These are phyloP conservation scores for Diplodia corticola DNA, from an alignment of 2,329 filamentous ascomycete genomes.

Conservation along the genomic window DNA sequence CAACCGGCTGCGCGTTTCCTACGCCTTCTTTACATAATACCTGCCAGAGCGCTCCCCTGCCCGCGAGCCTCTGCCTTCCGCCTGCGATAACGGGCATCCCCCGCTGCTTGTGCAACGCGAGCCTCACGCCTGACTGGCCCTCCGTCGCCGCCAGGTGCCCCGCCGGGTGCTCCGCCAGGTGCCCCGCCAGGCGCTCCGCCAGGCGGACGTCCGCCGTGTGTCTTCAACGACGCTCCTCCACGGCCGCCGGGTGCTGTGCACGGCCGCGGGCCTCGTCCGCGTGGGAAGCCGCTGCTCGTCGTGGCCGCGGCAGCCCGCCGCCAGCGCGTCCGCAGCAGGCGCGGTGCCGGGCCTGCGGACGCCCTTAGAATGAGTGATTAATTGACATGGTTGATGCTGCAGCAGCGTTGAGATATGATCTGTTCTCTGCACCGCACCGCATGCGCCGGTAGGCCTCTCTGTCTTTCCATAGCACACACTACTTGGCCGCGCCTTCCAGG, in stretches of 20 bases:
- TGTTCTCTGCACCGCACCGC: conserved; percentile 14
- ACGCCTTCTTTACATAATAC: conserved; percentile 16
- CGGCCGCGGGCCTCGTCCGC: neutral
- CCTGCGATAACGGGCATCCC: conserved; percentile 13
- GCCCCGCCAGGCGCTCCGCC: conserved; percentile 6
- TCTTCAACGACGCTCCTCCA: neutral
- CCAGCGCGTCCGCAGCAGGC: neutral
- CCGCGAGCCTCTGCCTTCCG: neutral
- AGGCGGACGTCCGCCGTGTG: conserved; percentile 4
- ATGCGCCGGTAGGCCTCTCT: conserved; percentile 5
- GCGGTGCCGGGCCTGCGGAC: neutral
- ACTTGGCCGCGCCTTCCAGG: conserved; percentile 18
- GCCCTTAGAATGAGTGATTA: conserved; percentile 8
- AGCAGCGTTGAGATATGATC: conserved; percentile 13
- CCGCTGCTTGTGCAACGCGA: conserved; percentile 8
- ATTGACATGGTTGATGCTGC: conserved; percentile 19
- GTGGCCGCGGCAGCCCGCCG: neutral
- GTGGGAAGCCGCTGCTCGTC: neutral
- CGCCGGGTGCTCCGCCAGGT: too few species aligned
- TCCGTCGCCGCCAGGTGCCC: neutral
- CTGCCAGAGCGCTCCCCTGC: neutral
- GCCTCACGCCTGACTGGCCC: conserved; percentile 2
- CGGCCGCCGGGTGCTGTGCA: neutral
- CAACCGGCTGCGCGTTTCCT: neutral
- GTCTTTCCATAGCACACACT: conserved; percentile 2